Evolutionary conservation across 1,284 basidiomycete species (phyloP).

Genomic region (Sphaerobolus stellatus): DNA sequence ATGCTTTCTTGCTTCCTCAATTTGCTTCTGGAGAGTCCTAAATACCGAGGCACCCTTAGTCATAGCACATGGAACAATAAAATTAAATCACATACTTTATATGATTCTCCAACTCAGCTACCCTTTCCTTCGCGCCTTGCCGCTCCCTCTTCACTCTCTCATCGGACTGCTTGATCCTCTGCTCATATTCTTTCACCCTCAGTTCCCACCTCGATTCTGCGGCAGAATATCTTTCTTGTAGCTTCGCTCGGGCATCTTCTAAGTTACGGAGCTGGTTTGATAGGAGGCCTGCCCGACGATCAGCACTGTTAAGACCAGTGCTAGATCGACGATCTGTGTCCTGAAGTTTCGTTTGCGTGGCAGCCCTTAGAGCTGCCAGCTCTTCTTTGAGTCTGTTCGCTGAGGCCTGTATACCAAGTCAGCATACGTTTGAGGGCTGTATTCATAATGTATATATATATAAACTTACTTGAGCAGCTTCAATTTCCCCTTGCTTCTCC

Average conservation of each 20-base stretch:
- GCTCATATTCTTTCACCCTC: slow-evolving; percentile 88
- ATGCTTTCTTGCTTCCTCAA: slow-evolving; percentile 69
- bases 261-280: slow-evolving; percentile 79
- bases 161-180: slow-evolving; percentile 78
- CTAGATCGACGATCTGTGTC: slow-evolving; percentile 69
- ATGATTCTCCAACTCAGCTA: slow-evolving; percentile 65
- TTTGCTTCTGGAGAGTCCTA: slow-evolving; percentile 67
- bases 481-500: slow-evolving; percentile 86
- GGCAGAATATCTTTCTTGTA: slow-evolving; percentile 65
- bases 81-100: slow-evolving; percentile 54
- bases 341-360: slow-evolving; percentile 64
- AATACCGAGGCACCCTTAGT: slow-evolving; percentile 15
- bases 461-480: slow-evolving; percentile 68
- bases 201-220: slow-evolving; percentile 91
- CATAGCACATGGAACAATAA: not conserved
- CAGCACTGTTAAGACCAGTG: slow-evolving; percentile 75
- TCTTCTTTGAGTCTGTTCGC: slow-evolving; percentile 78
- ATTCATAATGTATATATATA: slow-evolving; percentile 1
- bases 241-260: slow-evolving; percentile 77
- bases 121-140: slow-evolving; percentile 90
- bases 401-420: slow-evolving; percentile 48
- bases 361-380: slow-evolving; percentile 64
- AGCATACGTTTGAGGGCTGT: too few species aligned
- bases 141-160: slow-evolving; percentile 94
- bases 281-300: slow-evolving; percentile 77